Base-by-base conservation (phyloP, 2,329 filamentous ascomycete genomes). In the Madurella fahalii region DNA sequence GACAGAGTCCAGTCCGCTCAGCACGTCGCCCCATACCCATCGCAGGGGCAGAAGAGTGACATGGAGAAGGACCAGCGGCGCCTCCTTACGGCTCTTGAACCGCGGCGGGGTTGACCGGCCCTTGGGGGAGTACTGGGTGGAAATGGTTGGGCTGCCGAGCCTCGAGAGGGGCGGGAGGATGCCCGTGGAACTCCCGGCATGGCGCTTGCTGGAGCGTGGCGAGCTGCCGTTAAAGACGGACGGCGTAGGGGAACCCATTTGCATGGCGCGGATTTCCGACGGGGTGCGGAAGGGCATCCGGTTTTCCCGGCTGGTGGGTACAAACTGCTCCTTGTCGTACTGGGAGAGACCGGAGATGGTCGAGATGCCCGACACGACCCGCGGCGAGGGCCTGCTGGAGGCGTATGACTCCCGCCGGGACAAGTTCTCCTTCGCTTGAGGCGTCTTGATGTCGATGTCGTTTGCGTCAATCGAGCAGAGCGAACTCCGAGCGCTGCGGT, bases 51-150 rank as follows among this genome's bases (percentile, higher is more conserved):
- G 73, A 0, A 93, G 75, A 0, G 88, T 92, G 37, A 89, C 85
- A 63, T 94, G 89, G 4, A 94, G 75, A 45, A 94, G 74, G 1
- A 94, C 87, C 2, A 94, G 77, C 2, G 89, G 89, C 1, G 71
- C 68, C 47, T 82, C 81, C 51, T 78, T 78, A 60, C 74, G 75
- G 31, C 71, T 67, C 69, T 79, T 81, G 66, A 86, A 81, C 7
- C 84, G 73, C 17, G 79, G 75, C 1, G 83, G 79, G 5, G 83
- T 85, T 4, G 69, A 68, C 45, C 69, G 71, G 61, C 76, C 77
- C 65, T 80, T 83, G 20, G 79, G 77, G 3, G 79, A 80, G 59
- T 77, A 80, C 57, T 82, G 80, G 0, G 74, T 71, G 1, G 78
- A 75, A 2, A 71, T 66, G 15, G 69, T 74, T 1, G 80, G 81